A percentile compares a stretch with the other conserved stretches of the same genome.
Conservation (phyloP, 768 basidiomycete species). For the Leucosporidium creatinivorum region DNA sequence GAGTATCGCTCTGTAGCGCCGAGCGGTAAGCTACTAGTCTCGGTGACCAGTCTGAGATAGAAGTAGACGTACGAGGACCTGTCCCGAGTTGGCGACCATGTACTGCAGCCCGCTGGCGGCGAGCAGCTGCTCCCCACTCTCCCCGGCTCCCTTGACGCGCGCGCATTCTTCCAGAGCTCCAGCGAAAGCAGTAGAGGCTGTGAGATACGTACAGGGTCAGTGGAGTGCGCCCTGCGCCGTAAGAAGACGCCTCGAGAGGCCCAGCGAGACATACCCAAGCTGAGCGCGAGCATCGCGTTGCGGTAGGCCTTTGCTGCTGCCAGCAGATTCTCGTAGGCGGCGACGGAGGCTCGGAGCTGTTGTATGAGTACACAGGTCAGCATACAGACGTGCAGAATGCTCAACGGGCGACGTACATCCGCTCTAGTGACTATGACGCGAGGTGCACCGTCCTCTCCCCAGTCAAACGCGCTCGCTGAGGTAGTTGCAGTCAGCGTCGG, state of each 20-base stretch:
- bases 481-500: constrained; percentile 8
- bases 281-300: constrained; percentile 29
- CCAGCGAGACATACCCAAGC: background rate
- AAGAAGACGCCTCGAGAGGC: background rate
- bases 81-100: constrained; percentile 28
- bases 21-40: too few relatives aligned
- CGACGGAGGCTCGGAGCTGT: constrained; percentile 28
- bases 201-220: background rate
- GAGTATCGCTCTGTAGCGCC: constrained; percentile 25
- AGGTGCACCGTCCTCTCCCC: constrained; percentile 10
- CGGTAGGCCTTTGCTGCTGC: constrained; percentile 23
- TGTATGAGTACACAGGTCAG: background rate
- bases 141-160: constrained; percentile 31
- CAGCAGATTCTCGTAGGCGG: constrained; percentile 26
- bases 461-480: constrained; percentile 4
- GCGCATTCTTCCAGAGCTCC: constrained; percentile 28
- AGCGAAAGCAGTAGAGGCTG: constrained; percentile 26
- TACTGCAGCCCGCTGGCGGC: constrained; percentile 31
- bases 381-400: background rate
- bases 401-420: background rate
- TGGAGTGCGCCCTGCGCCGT: too few relatives aligned
- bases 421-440: constrained; percentile 19
- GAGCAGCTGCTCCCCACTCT: constrained; percentile 23
- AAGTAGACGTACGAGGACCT: constrained; percentile 17
- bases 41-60: too few relatives aligned